phyloP scores from a whole-genome alignment of 2,329 filamentous ascomycete species.

The Clonostachys sp. region DNA sequence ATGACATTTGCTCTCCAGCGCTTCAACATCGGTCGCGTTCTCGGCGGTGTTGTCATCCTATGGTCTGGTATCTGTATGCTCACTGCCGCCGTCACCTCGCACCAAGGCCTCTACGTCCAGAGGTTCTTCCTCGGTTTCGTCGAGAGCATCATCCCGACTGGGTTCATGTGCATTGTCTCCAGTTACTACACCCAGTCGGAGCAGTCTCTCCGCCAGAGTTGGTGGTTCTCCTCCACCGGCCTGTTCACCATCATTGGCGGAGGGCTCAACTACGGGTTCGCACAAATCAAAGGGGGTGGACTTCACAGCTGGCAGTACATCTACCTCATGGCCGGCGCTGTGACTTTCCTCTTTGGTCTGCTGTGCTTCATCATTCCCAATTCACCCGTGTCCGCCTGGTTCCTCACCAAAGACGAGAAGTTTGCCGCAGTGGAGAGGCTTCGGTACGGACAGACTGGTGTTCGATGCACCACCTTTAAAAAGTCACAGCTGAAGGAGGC shows the following conservation, averaged over 20 bases:
- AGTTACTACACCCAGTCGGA: constrained; percentile 44
- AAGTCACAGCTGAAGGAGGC: constrained; percentile 37
- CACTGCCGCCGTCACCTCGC: constrained; percentile 61
- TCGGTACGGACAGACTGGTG: constrained; percentile 40
- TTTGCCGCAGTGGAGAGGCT: constrained; percentile 46
- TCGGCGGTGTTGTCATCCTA: constrained; percentile 58
- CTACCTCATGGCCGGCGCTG: constrained; percentile 41
- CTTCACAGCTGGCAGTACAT: constrained; percentile 50
- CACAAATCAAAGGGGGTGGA: constrained; percentile 33
- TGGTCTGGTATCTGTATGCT: constrained; percentile 66
- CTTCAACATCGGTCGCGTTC: constrained; percentile 59
- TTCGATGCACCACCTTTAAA: constrained; percentile 43
- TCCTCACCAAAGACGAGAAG: constrained; percentile 44
- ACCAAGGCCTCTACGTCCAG: constrained; percentile 61
- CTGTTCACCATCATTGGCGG: constrained; percentile 42
- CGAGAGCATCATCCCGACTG: constrained; percentile 43
- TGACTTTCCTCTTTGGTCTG: constrained; percentile 44
- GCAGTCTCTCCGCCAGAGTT: constrained; percentile 41
- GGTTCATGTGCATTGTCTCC: constrained; percentile 43
- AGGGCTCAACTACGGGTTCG: constrained; percentile 44
- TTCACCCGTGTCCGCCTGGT: constrained; percentile 50
- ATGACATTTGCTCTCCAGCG: constrained; percentile 68
- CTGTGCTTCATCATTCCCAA: constrained; percentile 50
- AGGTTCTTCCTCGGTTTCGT: constrained; percentile 53
- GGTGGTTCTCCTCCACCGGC: constrained; percentile 40